Conservation (phyloP, 345 rosid genomes). For the Reutealis trisperma region DNA sequence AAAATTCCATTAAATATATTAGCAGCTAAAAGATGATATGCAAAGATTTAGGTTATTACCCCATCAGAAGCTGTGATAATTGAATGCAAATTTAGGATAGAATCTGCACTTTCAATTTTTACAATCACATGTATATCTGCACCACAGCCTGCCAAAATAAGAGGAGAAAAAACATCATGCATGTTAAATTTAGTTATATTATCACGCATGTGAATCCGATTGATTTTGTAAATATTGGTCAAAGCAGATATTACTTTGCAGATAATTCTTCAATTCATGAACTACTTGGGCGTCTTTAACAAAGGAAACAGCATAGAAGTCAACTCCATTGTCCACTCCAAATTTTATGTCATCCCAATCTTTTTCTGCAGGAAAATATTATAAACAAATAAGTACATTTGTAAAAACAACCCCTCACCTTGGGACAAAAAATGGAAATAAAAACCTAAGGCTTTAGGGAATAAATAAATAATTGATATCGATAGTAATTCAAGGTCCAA, state of each 20-base stretch:
- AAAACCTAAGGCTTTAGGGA: background rate
- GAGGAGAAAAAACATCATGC: conserved; percentile 9
- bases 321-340: conserved; percentile 95
- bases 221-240: background rate
- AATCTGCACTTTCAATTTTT: conserved; percentile 96
- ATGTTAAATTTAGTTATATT: conserved; percentile 1
- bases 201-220: background rate
- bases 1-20: conserved; percentile 6
- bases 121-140: conserved; percentile 92
- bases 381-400: conserved; percentile 10
- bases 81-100: conserved; percentile 90
- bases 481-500: conserved; percentile 28
- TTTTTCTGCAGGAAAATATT: conserved; percentile 62
- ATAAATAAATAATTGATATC: background rate
- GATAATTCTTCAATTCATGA: conserved; percentile 94
- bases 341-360: conserved; percentile 99
- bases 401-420: conserved; percentile 2
- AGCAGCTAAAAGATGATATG: conserved; percentile 22
- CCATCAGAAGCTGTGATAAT: conserved; percentile 99
- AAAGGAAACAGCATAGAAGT: conserved; percentile 95
- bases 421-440: background rate
- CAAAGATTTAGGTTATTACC: conserved; percentile 48
- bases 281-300: conserved; percentile 99
- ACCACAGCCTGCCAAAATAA: conserved; percentile 54
- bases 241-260: conserved; percentile 46